Percentiles rank a stretch among this genome's conserved stretches.
These are phyloP conservation scores for Mariannaea sp. DNA, from an alignment of 2,329 filamentous ascomycete genomes.

Conservation along the genomic window DNA sequence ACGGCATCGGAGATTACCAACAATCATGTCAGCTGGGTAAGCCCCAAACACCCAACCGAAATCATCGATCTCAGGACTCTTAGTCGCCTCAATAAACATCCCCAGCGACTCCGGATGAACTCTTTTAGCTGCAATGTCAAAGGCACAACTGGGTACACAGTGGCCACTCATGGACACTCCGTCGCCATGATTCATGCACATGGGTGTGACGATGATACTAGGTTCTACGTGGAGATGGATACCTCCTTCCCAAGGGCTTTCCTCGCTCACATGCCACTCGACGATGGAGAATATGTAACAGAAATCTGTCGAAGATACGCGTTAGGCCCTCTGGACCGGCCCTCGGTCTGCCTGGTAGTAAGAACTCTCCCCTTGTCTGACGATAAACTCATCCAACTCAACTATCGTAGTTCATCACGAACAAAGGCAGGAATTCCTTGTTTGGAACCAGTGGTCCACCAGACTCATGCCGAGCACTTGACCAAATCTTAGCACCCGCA, in stretches of 20 bases:
- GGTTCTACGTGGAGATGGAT: slow-evolving; percentile 19
- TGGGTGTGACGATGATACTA: background rate
- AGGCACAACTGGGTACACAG: slow-evolving; percentile 18
- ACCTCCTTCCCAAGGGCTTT: background rate
- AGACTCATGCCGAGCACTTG: slow-evolving; percentile 13
- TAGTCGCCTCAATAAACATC: background rate
- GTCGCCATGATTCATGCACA: slow-evolving; percentile 12
- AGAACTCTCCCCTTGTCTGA: slow-evolving; percentile 2
- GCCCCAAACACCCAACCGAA: slow-evolving; percentile 10
- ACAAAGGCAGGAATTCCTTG: slow-evolving; percentile 16
- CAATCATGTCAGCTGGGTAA: slow-evolving; percentile 18
- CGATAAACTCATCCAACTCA: background rate
- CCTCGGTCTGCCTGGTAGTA: slow-evolving; percentile 20
- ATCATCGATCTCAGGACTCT: slow-evolving; percentile 20
- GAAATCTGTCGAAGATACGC: slow-evolving; percentile 20
- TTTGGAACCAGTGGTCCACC: slow-evolving; percentile 20
- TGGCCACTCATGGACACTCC: slow-evolving; percentile 3
- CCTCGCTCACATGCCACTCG: slow-evolving; percentile 19
- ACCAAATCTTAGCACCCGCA: slow-evolving; percentile 6
- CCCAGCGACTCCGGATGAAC: slow-evolving; percentile 12
- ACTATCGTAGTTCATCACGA: slow-evolving; percentile 17
- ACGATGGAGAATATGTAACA: slow-evolving; percentile 18
- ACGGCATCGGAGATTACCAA: background rate
- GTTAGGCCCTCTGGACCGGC: background rate
- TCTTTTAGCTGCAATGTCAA: slow-evolving; percentile 15